Conservation (phyloP, 2,329 filamentous ascomycete species). For the Aspergillus pseudotamarii region DNA sequence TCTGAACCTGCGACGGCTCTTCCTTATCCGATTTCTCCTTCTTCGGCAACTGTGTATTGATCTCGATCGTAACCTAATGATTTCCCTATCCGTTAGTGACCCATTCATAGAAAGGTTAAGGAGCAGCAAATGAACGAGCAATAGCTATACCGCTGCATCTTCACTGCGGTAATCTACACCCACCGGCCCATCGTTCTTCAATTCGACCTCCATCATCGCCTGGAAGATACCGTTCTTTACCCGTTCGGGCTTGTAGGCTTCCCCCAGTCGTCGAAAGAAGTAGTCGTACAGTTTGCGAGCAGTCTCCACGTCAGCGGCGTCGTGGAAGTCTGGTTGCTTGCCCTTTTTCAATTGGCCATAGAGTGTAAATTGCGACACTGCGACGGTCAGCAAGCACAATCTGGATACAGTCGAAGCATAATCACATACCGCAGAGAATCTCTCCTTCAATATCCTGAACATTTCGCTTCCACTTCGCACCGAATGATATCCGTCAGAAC, state of each 20-base stretch:
- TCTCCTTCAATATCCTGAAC: constrained; percentile 89
- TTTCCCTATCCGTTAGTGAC: constrained; percentile 12
- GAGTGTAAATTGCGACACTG: constrained; percentile 96
- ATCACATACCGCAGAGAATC: constrained; percentile 79
- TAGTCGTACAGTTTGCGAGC: constrained; percentile 80
- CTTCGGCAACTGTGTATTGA: constrained; percentile 50
- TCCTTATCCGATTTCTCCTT: constrained; percentile 30
- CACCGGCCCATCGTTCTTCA: constrained; percentile 84
- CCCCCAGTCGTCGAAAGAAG: constrained; percentile 76
- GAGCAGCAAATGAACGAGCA: constrained; percentile 30
- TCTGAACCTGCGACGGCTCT: constrained; percentile 7
- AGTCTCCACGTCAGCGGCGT: constrained; percentile 75
- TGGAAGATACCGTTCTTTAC: constrained; percentile 97
- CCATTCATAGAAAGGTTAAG: constrained; percentile 8
- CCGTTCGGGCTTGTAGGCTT: constrained; percentile 69
- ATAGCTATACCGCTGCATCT: constrained; percentile 58
- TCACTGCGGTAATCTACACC: constrained; percentile 61
- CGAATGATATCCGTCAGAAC: constrained; percentile 3
- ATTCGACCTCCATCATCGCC: constrained; percentile 96
- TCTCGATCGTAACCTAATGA: constrained; percentile 48
- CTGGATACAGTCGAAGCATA: neutral
- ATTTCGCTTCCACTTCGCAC: constrained; percentile 78
- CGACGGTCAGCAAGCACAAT: constrained; percentile 9
- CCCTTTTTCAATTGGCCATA: constrained; percentile 93
- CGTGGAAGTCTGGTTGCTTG: constrained; percentile 92